Base-by-base conservation (phyloP, 108 stramenopile genomes). In the Parietichytrium sp. region DNA sequence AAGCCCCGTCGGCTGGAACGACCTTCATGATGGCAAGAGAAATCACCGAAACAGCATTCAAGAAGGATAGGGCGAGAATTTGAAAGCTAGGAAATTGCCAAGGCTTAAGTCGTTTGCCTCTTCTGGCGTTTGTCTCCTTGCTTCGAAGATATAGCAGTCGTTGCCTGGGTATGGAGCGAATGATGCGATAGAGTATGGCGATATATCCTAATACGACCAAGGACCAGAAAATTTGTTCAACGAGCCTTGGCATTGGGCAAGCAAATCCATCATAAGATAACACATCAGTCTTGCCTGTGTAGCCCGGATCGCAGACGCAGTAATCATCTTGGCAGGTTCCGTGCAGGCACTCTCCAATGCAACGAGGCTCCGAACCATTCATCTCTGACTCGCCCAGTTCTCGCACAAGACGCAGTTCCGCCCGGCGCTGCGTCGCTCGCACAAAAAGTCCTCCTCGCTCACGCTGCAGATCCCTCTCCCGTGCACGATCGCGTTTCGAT, bases 241-340 rank as follows among this genome's bases (percentile, higher is more conserved):
- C 0, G 45, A 72, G 36, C 33, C 23, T 42, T 2, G 45, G 25
- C 38, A 45, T 72, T 7, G 61, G 36, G 20, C 61, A 72, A 12
- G 10, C 29, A 72, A 45, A 72, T 6, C 61, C 61, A 27, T 72
- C 61, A 42, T 72, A 72, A n/a, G 20, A 23, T n/a, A 72, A 25
- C 61, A 72, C 45, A 25, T 72, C 61, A n/a, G 61, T 42, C 42
- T 72, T 72, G 33, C 61, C 61, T 27, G 61, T 72, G 38, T 42
- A 72, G n/a, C 33, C 36, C 61, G 6, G 36, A 25, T 72, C 20
- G 61, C 61, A 72, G 61, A 72, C 33, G 61, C 61, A 72, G 6
- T 33, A 23, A 6, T 25, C 2, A 7, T 72, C 29, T 12, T 45
- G 23, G 61, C 61, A 72, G 42, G 6, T 27, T n/a, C 61, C 61